Percentiles rank a stretch among this genome's conserved stretches.
phyloP scores from a whole-genome alignment of 306 rosid species.

The Prunus armeniaca region DNA sequence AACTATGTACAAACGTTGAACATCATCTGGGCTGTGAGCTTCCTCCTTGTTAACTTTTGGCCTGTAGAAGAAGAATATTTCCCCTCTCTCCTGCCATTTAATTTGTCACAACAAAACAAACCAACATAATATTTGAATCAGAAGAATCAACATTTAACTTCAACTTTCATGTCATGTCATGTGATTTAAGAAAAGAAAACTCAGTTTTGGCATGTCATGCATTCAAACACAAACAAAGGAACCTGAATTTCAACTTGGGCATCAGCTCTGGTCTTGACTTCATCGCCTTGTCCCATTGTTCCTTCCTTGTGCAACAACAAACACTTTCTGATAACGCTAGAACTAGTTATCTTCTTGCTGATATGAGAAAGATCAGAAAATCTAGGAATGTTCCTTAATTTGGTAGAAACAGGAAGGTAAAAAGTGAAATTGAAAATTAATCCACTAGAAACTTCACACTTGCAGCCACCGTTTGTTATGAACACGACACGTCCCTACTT shows the following conservation, averaged over 20 bases:
- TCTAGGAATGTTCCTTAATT: background rate
- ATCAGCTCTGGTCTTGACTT: constrained; percentile 28
- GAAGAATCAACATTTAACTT: background rate
- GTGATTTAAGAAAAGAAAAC: too few relatives aligned
- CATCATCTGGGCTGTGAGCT: constrained; percentile 48
- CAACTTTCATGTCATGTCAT: background rate
- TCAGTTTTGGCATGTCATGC: too few relatives aligned
- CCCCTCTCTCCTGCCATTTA: constrained; percentile 51
- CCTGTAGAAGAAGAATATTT: constrained; percentile 60
- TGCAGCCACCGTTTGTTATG: background rate
- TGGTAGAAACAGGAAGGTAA: background rate
- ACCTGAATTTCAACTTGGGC: constrained; percentile 53
- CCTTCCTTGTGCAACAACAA: background rate
- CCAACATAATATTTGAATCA: background rate
- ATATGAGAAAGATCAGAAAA: background rate
- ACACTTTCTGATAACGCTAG: background rate
- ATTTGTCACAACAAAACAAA: background rate
- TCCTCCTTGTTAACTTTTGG: constrained; percentile 54
- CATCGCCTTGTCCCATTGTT: constrained; percentile 32
- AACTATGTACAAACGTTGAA: constrained; percentile 54
- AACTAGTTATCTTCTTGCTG: background rate
- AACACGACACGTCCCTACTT: background rate
- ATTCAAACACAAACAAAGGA: background rate
- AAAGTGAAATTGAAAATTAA: background rate
- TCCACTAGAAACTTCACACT: background rate